phyloP scores from a whole-genome alignment of 768 basidiomycete genomes.

The Gloeophyllum trabeum region DNA sequence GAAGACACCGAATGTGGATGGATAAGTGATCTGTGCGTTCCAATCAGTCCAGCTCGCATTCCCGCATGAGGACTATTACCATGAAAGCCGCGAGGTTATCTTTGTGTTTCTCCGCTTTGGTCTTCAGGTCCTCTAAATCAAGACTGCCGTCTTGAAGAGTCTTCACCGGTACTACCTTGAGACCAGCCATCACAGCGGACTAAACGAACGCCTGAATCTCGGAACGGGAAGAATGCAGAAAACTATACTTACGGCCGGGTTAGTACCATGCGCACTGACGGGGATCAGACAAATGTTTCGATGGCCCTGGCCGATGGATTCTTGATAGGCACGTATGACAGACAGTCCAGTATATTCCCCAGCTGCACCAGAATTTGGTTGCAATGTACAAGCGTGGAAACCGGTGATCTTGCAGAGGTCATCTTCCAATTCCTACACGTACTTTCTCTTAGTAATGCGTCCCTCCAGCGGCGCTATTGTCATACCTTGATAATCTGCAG shows the following conservation, averaged over 20 bases:
- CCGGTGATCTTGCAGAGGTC: constrained; percentile 94
- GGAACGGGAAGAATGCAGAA: not conserved
- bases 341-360: constrained; percentile 96
- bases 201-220: constrained; percentile 18
- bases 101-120: constrained; percentile 86
- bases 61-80: constrained; percentile 34
- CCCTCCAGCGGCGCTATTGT: no score
- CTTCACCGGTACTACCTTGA: constrained; percentile 96
- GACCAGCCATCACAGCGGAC: constrained; percentile 95
- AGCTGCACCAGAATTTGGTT: constrained; percentile 97
- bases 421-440: constrained; percentile 84
- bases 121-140: constrained; percentile 75
- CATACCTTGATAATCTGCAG: constrained; percentile 63
- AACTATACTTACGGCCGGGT: constrained; percentile 70
- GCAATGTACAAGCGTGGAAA: constrained; percentile 92
- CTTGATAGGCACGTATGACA: constrained; percentile 91
- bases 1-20: constrained; percentile 96
- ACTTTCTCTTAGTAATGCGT: constrained; percentile 6
- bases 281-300: constrained; percentile 92
- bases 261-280: constrained; percentile 94
- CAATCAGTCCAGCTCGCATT: not conserved
- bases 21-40: constrained; percentile 76
- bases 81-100: constrained; percentile 92
- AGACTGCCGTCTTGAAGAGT: constrained; percentile 79
- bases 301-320: constrained; percentile 74